Percentiles rank a stretch among this genome's conserved stretches.
phyloP scores from a whole-genome alignment of 352 stramenopile genomes.

The Blastocystis hominis region DNA sequence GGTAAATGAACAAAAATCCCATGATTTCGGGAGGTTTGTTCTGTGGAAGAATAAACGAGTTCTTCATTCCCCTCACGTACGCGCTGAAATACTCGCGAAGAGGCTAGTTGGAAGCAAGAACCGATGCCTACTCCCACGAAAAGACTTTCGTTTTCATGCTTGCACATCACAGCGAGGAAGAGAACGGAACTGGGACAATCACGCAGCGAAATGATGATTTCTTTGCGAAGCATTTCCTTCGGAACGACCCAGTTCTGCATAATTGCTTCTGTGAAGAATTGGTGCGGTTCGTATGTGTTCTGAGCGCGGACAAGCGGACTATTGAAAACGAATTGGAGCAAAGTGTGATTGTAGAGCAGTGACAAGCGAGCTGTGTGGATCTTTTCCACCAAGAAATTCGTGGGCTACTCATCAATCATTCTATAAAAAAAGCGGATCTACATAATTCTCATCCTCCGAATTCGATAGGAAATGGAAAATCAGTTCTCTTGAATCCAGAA shows the following conservation, averaged over 20 bases:
- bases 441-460: background rate
- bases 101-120: background rate
- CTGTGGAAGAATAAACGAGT: constrained; percentile 13
- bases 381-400: background rate
- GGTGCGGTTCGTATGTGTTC: background rate
- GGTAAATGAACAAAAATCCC: background rate
- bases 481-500: background rate
- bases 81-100: constrained; percentile 23
- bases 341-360: background rate
- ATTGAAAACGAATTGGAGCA: background rate
- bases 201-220: background rate
- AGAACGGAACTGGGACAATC: background rate
- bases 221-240: background rate
- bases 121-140: background rate
- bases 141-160: constrained; percentile 13
- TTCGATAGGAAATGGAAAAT: background rate
- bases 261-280: background rate
- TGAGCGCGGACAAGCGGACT: background rate
- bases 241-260: background rate
- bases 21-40: constrained; percentile 34
- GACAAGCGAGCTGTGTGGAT: background rate
- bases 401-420: background rate
- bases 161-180: background rate
- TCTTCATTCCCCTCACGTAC: constrained; percentile 11
- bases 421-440: background rate